Conservation (phyloP, 176 grass and related monocot species). For the Cenchrus purpureus region DNA sequence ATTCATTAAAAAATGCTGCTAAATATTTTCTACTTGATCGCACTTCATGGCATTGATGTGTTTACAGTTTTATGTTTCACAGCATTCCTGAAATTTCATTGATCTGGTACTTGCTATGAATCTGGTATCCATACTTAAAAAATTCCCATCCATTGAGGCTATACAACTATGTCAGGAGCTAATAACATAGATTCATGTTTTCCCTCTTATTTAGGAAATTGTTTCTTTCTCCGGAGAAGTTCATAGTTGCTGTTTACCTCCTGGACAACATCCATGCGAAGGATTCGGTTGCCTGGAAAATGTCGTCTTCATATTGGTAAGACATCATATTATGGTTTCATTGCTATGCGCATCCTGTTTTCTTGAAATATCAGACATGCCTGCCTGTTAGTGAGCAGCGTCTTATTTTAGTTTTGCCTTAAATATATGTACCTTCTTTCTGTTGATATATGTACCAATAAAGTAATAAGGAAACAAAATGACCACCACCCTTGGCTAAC, state of each 20-base stretch:
- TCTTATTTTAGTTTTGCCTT: neutral
- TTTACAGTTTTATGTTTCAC: neutral
- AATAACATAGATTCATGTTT: conserved; percentile 20
- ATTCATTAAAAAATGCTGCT: neutral
- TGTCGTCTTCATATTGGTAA: conserved; percentile 70
- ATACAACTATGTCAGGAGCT: too few relatives aligned
- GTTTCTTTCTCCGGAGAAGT: conserved; percentile 34
- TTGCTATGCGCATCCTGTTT: conserved; percentile 4
- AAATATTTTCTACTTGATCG: neutral
- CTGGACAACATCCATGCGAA: conserved; percentile 39
- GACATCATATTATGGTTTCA: conserved; percentile 14
- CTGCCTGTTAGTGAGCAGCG: neutral
- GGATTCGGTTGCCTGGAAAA: conserved; percentile 59
- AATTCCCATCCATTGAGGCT: too few relatives aligned
- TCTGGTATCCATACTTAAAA: too few relatives aligned
- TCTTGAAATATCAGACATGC: conserved; percentile 17
- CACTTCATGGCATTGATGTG: neutral
- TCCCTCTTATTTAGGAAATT: conserved; percentile 47
- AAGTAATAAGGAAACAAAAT: neutral
- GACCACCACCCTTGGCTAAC: neutral
- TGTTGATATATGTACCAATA: neutral
- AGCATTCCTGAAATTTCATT: too few relatives aligned
- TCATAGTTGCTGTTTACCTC: conserved; percentile 50
- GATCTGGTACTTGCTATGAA: too few relatives aligned
- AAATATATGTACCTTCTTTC: neutral